Evolutionary conservation across 352 stramenopile genomes (phyloP).

Genomic region (Phytophthora fragariae): DNA sequence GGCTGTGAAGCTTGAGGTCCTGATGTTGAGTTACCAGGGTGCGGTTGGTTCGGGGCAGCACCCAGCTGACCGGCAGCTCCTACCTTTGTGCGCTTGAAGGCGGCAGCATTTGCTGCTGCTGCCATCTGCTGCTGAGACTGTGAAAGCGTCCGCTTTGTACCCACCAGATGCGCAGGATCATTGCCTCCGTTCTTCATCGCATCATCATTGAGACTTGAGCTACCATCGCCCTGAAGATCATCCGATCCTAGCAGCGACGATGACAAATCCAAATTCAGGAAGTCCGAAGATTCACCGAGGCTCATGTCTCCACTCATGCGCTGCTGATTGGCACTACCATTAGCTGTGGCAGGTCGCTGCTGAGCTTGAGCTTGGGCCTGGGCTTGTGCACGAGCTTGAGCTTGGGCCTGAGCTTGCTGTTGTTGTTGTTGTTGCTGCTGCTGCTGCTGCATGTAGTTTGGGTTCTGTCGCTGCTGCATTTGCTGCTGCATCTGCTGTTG

Average conservation of each 20-base stretch:
- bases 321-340: constrained; percentile 42
- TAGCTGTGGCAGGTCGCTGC: constrained; percentile 32
- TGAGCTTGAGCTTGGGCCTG: constrained; percentile 44
- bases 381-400: constrained; percentile 35
- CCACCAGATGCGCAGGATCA: constrained; percentile 37
- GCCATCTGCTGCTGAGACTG: constrained; percentile 88
- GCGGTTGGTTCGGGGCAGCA: constrained; percentile 37
- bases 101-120: constrained; percentile 75
- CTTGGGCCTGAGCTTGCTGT: constrained; percentile 30
- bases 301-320: constrained; percentile 68
- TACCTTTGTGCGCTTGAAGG: constrained; percentile 87
- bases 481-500: constrained; percentile 70
- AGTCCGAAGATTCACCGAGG: constrained; percentile 77
- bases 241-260: constrained; percentile 71
- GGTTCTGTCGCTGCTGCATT: constrained; percentile 64
- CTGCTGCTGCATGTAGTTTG: constrained; percentile 70
- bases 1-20: constrained; percentile 61
- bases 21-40: constrained; percentile 40
- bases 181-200: constrained; percentile 44
- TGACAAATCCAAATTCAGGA: constrained; percentile 84
- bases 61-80: constrained; percentile 39
- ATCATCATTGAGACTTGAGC: constrained; percentile 48
- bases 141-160: constrained; percentile 76
- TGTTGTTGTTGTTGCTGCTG: constrained; percentile 67
- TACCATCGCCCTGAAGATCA: constrained; percentile 61